Percentiles rank a stretch among this genome's conserved stretches.
phyloP scores from a whole-genome alignment of 345 rosid genomes.

The Euphorbia tirucalli region DNA sequence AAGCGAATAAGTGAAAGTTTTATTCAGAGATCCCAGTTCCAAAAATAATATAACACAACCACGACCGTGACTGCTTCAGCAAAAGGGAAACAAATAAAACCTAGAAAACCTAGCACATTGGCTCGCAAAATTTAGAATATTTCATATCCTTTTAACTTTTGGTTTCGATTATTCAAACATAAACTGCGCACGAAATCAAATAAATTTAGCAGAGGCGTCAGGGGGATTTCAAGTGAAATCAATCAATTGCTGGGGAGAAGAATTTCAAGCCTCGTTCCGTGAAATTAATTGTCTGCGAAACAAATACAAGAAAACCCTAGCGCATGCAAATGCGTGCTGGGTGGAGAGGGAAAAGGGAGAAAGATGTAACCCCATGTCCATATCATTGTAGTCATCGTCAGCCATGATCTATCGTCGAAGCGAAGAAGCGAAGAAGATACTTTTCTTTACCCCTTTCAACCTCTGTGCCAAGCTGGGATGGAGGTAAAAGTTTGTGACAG shows the following conservation, averaged over 20 bases:
- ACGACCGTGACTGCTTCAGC: background rate
- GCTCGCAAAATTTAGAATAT: background rate
- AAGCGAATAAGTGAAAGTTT: background rate
- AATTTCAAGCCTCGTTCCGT: background rate
- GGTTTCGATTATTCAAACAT: background rate
- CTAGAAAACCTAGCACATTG: background rate
- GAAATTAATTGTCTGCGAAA: background rate
- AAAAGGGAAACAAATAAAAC: background rate
- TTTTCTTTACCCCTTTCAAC: background rate
- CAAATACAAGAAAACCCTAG: background rate
- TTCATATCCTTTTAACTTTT: background rate
- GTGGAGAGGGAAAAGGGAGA: background rate
- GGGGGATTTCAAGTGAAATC: no score
- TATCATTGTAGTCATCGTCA: conserved; percentile 66
- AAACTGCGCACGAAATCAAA: background rate
- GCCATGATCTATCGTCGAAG: conserved; percentile 47
- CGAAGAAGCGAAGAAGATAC: background rate
- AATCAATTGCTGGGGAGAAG: no score
- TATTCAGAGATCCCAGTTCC: no score
- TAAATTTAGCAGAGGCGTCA: background rate
- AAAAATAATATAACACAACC: background rate
- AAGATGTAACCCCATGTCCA: conserved; percentile 50
- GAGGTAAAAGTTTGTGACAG: no score
- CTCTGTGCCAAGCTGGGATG: background rate
- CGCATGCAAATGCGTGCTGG: background rate